Conservation (phyloP, 2,329 filamentous ascomycete genomes). For the Trichophyton benhamiae region DNA sequence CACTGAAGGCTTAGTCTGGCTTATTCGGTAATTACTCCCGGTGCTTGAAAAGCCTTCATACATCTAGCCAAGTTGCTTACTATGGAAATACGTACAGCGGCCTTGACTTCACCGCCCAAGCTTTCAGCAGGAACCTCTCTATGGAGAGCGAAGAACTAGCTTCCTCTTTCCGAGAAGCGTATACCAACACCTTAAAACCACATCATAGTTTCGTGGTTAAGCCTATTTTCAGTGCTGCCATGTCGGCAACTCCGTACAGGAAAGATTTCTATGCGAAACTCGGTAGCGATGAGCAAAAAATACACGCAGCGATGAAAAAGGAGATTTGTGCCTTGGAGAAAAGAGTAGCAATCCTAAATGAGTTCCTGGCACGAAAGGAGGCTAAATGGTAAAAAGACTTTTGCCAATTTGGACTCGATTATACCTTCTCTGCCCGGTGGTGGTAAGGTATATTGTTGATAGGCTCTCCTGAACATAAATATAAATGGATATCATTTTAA, state of each 20-base stretch:
- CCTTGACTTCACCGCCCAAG: slow-evolving; percentile 84
- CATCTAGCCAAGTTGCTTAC: not conserved
- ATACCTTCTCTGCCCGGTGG: not conserved
- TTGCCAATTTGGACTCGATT: not conserved
- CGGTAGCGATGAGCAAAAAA: slow-evolving; percentile 40
- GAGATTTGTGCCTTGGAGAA: slow-evolving; percentile 72
- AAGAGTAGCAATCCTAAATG: slow-evolving; percentile 62
- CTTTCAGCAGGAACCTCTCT: slow-evolving; percentile 63
- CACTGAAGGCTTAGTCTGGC: slow-evolving; percentile 82
- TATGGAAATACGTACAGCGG: slow-evolving; percentile 43
- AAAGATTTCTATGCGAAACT: slow-evolving; percentile 89
- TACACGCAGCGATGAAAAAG: slow-evolving; percentile 49
- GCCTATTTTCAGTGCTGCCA: slow-evolving; percentile 83
- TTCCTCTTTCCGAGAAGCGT: slow-evolving; percentile 74
- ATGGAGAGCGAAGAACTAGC: slow-evolving; percentile 60
- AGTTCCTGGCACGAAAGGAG: slow-evolving; percentile 46
- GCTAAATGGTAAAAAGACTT: slow-evolving; percentile 24
- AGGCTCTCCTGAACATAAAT: not conserved
- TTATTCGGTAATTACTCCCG: slow-evolving; percentile 54
- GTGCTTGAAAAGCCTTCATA: not conserved
- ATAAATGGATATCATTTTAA: not conserved
- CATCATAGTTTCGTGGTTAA: slow-evolving; percentile 84
- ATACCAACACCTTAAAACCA: slow-evolving; percentile 75
- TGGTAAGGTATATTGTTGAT: not conserved
- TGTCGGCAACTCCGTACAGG: slow-evolving; percentile 85